Percentiles rank a stretch among this genome's conserved stretches.
Conservation (phyloP, 495 filamentous ascomycete genomes). For the Penicillium samsonianum region DNA sequence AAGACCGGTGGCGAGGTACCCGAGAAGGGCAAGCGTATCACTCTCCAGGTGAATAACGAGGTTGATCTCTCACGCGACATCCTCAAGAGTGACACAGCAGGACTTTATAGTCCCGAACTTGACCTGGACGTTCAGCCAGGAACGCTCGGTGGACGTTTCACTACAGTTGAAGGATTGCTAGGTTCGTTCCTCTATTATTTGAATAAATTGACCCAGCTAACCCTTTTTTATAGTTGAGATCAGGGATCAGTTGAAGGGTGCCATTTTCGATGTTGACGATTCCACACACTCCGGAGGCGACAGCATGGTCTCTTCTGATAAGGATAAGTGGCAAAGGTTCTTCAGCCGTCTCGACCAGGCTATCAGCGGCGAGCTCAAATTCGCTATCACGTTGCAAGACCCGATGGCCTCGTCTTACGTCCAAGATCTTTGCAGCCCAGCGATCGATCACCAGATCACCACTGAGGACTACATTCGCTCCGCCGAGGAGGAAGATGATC, state of each 20-base stretch:
- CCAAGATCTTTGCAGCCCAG: constrained; percentile 74
- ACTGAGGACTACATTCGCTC: constrained; percentile 86
- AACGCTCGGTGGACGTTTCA: constrained; percentile 94
- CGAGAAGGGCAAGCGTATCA: constrained; percentile 81
- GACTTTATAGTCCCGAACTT: constrained; percentile 80
- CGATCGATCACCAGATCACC: constrained; percentile 76
- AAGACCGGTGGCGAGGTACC: constrained; percentile 95
- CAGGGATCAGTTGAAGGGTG: constrained; percentile 78
- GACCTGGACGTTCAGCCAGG: constrained; percentile 82
- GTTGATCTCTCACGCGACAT: constrained; percentile 89
- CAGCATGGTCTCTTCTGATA: constrained; percentile 63
- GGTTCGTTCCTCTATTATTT: background rate
- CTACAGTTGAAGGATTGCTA: constrained; percentile 77
- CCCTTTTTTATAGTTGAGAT: constrained; percentile 77
- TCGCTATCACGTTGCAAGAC: constrained; percentile 83
- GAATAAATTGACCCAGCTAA: background rate
- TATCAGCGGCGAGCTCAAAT: constrained; percentile 78
- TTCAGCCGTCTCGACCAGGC: constrained; percentile 74
- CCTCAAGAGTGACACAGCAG: constrained; percentile 92
- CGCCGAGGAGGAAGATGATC: constrained; percentile 85
- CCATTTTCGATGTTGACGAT: constrained; percentile 76
- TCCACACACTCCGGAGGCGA: constrained; percentile 64
- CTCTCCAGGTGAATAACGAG: constrained; percentile 67
- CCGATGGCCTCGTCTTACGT: constrained; percentile 91
- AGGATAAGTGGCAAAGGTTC: constrained; percentile 75